Evolutionary conservation across 2,329 filamentous ascomycete genomes (phyloP).

Genomic region (Trichoderma aggressivum): DNA sequence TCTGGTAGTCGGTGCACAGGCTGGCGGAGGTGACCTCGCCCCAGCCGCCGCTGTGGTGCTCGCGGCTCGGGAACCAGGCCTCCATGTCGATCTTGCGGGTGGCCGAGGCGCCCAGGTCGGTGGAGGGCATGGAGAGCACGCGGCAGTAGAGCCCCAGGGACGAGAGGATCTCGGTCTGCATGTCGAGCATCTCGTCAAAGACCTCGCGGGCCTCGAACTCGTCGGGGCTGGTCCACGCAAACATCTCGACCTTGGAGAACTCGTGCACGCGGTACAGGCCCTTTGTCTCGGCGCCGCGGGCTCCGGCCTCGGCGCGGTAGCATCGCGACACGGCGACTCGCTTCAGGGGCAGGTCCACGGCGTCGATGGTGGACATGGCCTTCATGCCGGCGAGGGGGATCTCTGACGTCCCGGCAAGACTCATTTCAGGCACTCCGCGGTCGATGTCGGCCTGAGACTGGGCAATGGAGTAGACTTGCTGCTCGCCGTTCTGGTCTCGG

Average conservation of each 20-base stretch:
- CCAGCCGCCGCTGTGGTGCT: conserved; percentile 54
- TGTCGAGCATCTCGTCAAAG: conserved; percentile 81
- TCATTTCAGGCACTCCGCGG: conserved; percentile 63
- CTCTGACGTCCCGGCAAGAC: conserved; percentile 85
- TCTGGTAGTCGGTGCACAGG: conserved; percentile 94
- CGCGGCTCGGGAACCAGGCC: conserved; percentile 83
- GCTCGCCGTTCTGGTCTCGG: conserved; percentile 83
- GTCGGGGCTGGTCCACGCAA: conserved; percentile 77
- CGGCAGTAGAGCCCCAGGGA: conserved; percentile 79
- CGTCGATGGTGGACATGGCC: conserved; percentile 66
- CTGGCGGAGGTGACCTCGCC: conserved; percentile 90
- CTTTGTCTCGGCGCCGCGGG: conserved; percentile 84
- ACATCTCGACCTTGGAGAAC: conserved; percentile 98
- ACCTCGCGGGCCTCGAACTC: conserved; percentile 48
- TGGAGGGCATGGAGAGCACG: conserved; percentile 85
- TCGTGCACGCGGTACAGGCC: conserved; percentile 96
- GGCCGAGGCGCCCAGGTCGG: conserved; percentile 86
- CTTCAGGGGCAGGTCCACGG: conserved; percentile 68
- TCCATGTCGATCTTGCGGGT: conserved; percentile 89
- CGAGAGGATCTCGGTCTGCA: conserved; percentile 80
- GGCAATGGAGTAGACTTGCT: conserved; percentile 81
- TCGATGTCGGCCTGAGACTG: conserved; percentile 61
- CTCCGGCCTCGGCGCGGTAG: conserved; percentile 92
- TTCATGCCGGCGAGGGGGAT: conserved; percentile 92
- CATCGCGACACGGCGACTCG: conserved; percentile 84